Conservation (phyloP, 495 filamentous ascomycete species). For the Lophium mytilinum region DNA sequence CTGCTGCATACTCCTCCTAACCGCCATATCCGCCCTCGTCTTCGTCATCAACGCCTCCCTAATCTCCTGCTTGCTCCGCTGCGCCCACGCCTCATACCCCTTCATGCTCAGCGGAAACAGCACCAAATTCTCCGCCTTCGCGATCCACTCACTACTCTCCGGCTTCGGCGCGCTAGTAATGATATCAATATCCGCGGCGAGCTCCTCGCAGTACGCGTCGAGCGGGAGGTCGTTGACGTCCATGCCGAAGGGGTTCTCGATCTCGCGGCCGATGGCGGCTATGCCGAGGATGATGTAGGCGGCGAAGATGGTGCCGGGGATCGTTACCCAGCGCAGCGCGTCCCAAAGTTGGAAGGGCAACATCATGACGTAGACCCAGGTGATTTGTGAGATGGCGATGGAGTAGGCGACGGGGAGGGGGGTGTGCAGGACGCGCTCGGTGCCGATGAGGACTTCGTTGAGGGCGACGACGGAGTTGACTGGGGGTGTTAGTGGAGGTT, state of each 20-base stretch:
- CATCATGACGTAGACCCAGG: slow-evolving; percentile 77
- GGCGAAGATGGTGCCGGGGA: slow-evolving; percentile 65
- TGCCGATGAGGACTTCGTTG: slow-evolving; percentile 66
- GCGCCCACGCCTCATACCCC: slow-evolving; percentile 55
- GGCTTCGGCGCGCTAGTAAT: slow-evolving; percentile 53
- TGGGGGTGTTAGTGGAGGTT: not conserved
- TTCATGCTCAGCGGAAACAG: slow-evolving; percentile 59
- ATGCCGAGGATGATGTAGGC: slow-evolving; percentile 89
- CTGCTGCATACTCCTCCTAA: slow-evolving; percentile 8
- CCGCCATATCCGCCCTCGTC: slow-evolving; percentile 21
- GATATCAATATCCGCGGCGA: slow-evolving; percentile 66
- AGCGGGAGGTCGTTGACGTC: slow-evolving; percentile 86
- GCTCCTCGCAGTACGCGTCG: slow-evolving; percentile 66
- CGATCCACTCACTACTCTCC: slow-evolving; percentile 50
- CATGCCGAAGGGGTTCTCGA: slow-evolving; percentile 87
- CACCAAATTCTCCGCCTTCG: slow-evolving; percentile 51
- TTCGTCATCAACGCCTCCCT: slow-evolving; percentile 41
- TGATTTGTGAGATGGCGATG: slow-evolving; percentile 82
- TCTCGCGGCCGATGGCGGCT: slow-evolving; percentile 56
- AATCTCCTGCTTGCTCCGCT: slow-evolving; percentile 52
- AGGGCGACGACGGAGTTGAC: slow-evolving; percentile 42
- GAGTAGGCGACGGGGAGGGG: slow-evolving; percentile 78
- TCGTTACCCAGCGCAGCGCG: slow-evolving; percentile 65
- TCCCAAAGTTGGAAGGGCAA: slow-evolving; percentile 76
- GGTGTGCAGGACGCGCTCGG: slow-evolving; percentile 77